A percentile compares a stretch with the other conserved stretches of the same genome.
phyloP scores from a whole-genome alignment of 2,329 filamentous ascomycete genomes.

The Cladosporium sp. region DNA sequence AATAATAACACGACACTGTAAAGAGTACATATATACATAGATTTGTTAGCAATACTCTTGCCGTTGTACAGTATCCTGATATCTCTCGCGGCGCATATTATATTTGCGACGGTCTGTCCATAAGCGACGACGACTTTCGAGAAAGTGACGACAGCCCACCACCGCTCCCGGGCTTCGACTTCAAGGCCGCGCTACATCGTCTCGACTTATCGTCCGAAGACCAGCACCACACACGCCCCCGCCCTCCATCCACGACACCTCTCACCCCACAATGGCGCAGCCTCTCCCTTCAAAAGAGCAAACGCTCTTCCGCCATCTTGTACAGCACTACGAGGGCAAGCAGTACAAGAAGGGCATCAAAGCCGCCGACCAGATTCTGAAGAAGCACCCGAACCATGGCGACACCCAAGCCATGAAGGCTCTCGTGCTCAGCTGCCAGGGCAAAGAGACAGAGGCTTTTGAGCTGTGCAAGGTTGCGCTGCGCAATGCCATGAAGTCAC shows the following conservation, averaged over 20 bases:
- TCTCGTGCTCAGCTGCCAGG: conserved; percentile 87
- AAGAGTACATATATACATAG: too few species aligned
- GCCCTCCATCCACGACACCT: neutral
- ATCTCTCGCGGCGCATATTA: neutral
- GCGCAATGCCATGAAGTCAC: conserved; percentile 96
- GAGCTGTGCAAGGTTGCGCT: conserved; percentile 86
- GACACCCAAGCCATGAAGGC: conserved; percentile 99
- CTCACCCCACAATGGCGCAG: conserved; percentile 33
- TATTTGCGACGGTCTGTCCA: too few species aligned
- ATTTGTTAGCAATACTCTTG: too few species aligned
- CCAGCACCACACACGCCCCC: neutral
- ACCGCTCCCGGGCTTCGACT: conserved; percentile 4
- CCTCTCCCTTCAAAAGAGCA: conserved; percentile 80
- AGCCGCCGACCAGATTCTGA: conserved; percentile 91
- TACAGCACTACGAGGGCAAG: conserved; percentile 96
- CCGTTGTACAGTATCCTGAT: too few species aligned
- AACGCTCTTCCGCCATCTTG: conserved; percentile 88
- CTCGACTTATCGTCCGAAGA: neutral
- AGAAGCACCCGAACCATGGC: conserved; percentile 91
- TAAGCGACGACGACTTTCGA: neutral
- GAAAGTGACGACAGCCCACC: conserved; percentile 4
- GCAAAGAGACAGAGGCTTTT: conserved; percentile 92
- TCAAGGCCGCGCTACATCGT: neutral
- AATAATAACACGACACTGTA: too few species aligned
- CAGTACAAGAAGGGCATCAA: conserved; percentile 97